Base-by-base conservation (phyloP, 768 basidiomycete species). In the Mycena metata region DNA sequence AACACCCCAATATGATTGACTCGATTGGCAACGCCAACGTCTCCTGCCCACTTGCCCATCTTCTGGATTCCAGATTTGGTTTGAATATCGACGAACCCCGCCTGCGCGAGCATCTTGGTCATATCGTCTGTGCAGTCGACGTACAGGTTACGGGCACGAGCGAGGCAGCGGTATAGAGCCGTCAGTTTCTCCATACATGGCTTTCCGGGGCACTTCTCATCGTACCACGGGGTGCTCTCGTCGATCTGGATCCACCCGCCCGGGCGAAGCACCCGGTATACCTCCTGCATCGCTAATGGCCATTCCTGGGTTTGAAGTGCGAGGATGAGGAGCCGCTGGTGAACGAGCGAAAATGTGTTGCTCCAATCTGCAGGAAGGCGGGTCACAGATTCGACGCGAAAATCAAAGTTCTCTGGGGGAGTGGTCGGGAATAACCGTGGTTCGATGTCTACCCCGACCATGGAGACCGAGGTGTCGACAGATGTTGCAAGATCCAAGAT, bases 191-290 rank as follows among this genome's bases (percentile, higher is more conserved):
- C 68, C 63, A 55, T 59, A 57, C 63, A 69, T 23, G 68, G 69
- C 15, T 64, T 19, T 10, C 58, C 63, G 26, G 61, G 60, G 43
- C 64, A 55, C 19, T 60, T 60, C n/a, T 61, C 69, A 15, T 43
- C 60, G 33, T 51, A 21, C 59, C 63, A 60, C 5, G 50, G 39
- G 41, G 63, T 57, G 43, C 30, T 23, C 47, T 73, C 72, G 5
- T 54, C 51, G 12, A 73, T n/a, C 46, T 73, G 72, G 21, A 66
- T 64, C 64, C 65, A 71, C 12, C 72, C 70, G 11, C 70, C 72
- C 1, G 70, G 67, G n/a, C 56, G 60, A 35, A 73, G 49, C 26
- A 73, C 70, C 13, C 70, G 70, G 36, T 71, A 59, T 3, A 71
- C 57, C 45, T 73, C 70, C 43, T 42, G 47, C 21, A 73, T 17